A percentile compares a stretch with the other conserved stretches of the same genome.
Evolutionary conservation across 495 filamentous ascomycete genomes (phyloP).

Genomic region (Margaritispora aquatica): DNA sequence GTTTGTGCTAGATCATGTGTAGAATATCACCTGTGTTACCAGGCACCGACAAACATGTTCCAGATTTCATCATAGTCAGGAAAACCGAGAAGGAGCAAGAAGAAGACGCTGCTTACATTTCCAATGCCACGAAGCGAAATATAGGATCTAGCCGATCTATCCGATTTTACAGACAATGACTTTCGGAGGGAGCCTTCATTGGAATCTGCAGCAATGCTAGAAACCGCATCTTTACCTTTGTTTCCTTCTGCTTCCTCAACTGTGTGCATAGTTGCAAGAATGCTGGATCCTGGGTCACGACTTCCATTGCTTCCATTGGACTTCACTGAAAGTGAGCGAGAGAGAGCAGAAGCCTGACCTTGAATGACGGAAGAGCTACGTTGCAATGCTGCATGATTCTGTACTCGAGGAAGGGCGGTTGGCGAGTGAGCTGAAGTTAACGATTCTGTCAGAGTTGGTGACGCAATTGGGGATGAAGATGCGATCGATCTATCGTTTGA

Average conservation of each 20-base stretch:
- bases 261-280: background rate
- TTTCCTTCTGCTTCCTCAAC: background rate
- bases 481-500: background rate
- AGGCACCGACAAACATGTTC: no score
- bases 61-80: no score
- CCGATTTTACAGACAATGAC: conserved; percentile 7
- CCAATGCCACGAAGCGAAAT: conserved; percentile 1
- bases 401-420: conserved; percentile 4
- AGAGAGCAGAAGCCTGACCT: conserved; percentile 6
- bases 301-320: conserved; percentile 12
- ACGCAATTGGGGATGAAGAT: background rate
- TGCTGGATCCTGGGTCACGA: background rate
- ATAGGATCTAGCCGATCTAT: conserved; percentile 7
- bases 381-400: conserved; percentile 20
- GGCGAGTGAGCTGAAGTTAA: conserved; percentile 11
- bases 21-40: no score
- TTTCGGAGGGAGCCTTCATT: conserved; percentile 11
- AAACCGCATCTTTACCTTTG: conserved; percentile 3
- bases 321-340: conserved; percentile 13
- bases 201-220: background rate
- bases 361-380: conserved; percentile 12
- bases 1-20: background rate
- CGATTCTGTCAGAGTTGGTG: conserved; percentile 2
- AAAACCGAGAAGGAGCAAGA: conserved; percentile 15
- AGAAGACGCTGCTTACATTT: background rate